Base-by-base conservation (phyloP, 202 grass and related monocot genomes). In the Zizania palustris region DNA sequence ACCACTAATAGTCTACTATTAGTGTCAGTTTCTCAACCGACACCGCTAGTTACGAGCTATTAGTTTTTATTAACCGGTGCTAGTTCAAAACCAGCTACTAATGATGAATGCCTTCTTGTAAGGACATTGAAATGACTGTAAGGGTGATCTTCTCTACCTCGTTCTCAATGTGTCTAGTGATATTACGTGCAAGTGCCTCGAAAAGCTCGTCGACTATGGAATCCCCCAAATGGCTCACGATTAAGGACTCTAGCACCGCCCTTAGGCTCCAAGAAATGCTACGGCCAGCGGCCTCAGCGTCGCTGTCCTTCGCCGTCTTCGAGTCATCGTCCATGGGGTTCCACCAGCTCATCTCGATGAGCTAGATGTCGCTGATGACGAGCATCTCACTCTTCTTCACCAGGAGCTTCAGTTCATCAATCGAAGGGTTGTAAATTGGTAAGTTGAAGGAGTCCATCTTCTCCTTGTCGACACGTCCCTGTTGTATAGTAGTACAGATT, bases 151-250 rank as follows among this genome's bases (percentile, higher is more conserved):
- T 53, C 16, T 53, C 49, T 5, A 53, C 49, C 11, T 45, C 75
- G 59, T 72, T 84, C 63, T 51, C 14, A 7, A 72, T 48, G 54
- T 77, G 57, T 20, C 45, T 81, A 4, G 48, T 60, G 36, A 73
- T 8, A n/a, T 73, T 84, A 0, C 45, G 50, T 5, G 64, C 58
- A 62, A 75, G 77, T 45, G 37, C 71, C 34, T 39, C 38, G 35
- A 84, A 90, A 8, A 90, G 60, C 33, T 90, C 84, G 7, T 90
- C 80, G 4, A 90, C 4, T 16, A 90, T 80, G 18, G 1, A 16
- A 3, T 53, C 70, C 13, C 80, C 80, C 14, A 90, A 90, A 12
- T 90, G 64, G 9, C 60, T 51, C 1, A 5, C 12, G 45, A 86
- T 65, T 5, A 86, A 5, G 13, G 84, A 59, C 36, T 76, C 80